phyloP scores from a whole-genome alignment of 768 basidiomycete species.

The Scleroderma bovista region DNA sequence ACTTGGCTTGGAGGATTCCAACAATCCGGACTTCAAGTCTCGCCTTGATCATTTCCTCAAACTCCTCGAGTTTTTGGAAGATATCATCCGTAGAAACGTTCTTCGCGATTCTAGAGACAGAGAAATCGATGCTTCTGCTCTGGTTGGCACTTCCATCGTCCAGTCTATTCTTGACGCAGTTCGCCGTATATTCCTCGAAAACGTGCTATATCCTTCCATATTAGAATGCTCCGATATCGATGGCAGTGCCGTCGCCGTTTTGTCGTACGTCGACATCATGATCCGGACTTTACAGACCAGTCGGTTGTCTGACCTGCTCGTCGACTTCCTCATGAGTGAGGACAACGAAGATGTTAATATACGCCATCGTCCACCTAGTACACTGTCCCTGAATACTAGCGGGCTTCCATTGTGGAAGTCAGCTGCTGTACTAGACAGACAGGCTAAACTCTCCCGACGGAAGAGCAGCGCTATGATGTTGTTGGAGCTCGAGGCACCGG shows the following conservation, averaged over 20 bases:
- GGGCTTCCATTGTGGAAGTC: conserved; percentile 31
- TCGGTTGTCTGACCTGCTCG: conserved; percentile 61
- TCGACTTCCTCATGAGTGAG: conserved; percentile 79
- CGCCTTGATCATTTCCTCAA: conserved; percentile 88
- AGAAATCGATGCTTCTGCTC: conserved; percentile 48
- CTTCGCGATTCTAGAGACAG: conserved; percentile 32
- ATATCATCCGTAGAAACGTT: conserved; percentile 70
- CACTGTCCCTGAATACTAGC: conserved; percentile 37
- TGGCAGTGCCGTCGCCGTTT: conserved; percentile 93
- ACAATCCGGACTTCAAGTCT: conserved; percentile 66
- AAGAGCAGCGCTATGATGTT: conserved; percentile 90
- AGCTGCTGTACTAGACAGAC: conserved; percentile 29
- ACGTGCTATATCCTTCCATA: conserved; percentile 88
- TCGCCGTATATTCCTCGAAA: conserved; percentile 83
- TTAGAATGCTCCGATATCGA: conserved; percentile 89
- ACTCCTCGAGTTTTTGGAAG: conserved; percentile 86
- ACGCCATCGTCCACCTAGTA: conserved; percentile 33
- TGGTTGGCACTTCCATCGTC: conserved; percentile 77
- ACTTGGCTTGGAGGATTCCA: conserved; percentile 73
- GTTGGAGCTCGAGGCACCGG: conserved; percentile 79
- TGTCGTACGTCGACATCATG: conserved; percentile 92
- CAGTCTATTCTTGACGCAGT: conserved; percentile 81
- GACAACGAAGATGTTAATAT: conserved; percentile 67
- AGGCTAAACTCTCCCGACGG: conserved; percentile 48
- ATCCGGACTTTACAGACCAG: conserved; percentile 68